phyloP scores from a whole-genome alignment of 225 moss, liverwort and hornwort species.

The Climacium dendroides region DNA sequence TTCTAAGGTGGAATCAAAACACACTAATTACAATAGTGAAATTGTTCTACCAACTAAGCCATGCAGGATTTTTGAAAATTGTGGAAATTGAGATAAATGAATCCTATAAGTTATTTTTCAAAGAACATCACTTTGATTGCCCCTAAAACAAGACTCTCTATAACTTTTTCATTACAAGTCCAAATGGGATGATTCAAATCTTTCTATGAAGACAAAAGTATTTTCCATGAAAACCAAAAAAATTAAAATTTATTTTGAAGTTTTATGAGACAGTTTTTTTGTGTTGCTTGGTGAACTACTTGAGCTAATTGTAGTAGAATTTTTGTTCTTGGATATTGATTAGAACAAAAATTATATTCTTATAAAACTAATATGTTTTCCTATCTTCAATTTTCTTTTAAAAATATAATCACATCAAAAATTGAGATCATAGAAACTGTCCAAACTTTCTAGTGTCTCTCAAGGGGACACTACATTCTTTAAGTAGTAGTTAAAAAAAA shows the following conservation, averaged over 20 bases:
- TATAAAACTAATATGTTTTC: neutral
- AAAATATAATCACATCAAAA: neutral
- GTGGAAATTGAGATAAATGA: neutral
- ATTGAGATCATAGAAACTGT: neutral
- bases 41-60: neutral
- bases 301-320: neutral
- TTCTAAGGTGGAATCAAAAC: neutral
- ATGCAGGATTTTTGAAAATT: neutral
- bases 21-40: fast-evolving
- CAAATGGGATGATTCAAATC: neutral
- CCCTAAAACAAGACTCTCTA: neutral
- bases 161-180: neutral
- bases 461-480: fast-evolving
- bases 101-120: fast-evolving
- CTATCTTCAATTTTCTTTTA: neutral
- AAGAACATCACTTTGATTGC: neutral
- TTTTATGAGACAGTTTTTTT: neutral
- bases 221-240: neutral
- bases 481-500: neutral
- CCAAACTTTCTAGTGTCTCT: fast-evolving
- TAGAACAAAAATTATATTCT: neutral
- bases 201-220: neutral
- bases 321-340: fast-evolving
- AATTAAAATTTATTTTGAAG: neutral
- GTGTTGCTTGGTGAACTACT: fast-evolving